Percentiles rank a stretch among this genome's conserved stretches.
phyloP scores from a whole-genome alignment of 2,329 filamentous ascomycete genomes.

The Didymosphaeria variabile region DNA sequence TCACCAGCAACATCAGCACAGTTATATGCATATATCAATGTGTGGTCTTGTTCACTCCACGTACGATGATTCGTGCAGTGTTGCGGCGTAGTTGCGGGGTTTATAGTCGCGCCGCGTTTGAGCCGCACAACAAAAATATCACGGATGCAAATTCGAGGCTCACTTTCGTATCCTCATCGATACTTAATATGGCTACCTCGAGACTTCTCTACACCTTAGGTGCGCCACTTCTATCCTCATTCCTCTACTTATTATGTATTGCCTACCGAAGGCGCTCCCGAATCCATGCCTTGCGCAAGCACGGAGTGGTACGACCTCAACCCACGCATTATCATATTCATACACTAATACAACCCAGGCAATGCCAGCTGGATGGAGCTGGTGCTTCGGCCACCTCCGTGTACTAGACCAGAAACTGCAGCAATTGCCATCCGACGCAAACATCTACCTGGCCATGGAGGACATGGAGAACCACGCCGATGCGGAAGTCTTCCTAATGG shows the following conservation, averaged over 20 bases:
- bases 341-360: slow-evolving; percentile 5
- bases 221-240: not conserved
- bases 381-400: slow-evolving; percentile 19
- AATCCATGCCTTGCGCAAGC: slow-evolving; percentile 19
- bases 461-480: slow-evolving; percentile 13
- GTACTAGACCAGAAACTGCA: slow-evolving; percentile 12
- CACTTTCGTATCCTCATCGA: too few species aligned
- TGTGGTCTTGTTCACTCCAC: too few species aligned
- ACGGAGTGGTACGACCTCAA: slow-evolving; percentile 18
- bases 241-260: not conserved
- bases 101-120: too few species aligned
- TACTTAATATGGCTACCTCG: too few species aligned
- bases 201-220: too few species aligned
- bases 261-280: slow-evolving; percentile 14
- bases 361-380: slow-evolving; percentile 24
- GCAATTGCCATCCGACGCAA: slow-evolving; percentile 18
- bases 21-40: too few species aligned
- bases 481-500: slow-evolving; percentile 20
- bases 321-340: not conserved
- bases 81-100: too few species aligned
- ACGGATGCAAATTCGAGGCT: too few species aligned
- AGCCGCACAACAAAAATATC: too few species aligned
- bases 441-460: slow-evolving; percentile 15
- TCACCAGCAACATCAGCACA: too few species aligned
- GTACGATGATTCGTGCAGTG: too few species aligned